Evolutionary conservation across 176 grass and related monocot species (phyloP), one percentile per base, ranked within the genome.

Genomic region (Cenchrus fungigraminus): DNA sequence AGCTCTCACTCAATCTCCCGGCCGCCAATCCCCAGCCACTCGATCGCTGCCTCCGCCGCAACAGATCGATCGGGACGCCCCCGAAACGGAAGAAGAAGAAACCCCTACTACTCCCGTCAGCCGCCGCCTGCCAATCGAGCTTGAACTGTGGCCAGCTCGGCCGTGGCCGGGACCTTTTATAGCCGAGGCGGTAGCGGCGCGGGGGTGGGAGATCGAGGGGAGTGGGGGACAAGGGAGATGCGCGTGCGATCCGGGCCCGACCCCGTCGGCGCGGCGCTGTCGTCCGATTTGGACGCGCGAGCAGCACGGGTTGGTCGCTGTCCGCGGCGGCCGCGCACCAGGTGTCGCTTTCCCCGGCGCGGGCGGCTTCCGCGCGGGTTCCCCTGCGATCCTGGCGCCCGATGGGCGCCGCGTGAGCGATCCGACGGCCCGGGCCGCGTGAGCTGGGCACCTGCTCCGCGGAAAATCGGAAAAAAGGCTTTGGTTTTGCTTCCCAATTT

Each of bases 211-310:
- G 40, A 78, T 62, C 56, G 49, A 9, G 57, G 8, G 29, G 65
- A 44, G 86, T 63, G 78, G 42, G 71, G 56, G 53, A 71, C 78
- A 64, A 71, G 50, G 55, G 79, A 17, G 53, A 74, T 62, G 89
- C 89, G 89, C 84, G 84, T 90, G 77, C 77, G 88, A 85, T 25
- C 44, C 71, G 44, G 70, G n/a, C 11, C 55, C 34, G 51, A 6
- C 1, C 51, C 12, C 20, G 74, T 68, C 63, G 65, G 83, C 83
- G 65, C 61, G 69, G 70, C 84, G 79, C 71, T 68, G 74, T 49
- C 74, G 12, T 66, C 88, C 62, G 79, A 25, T 67, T 32, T 79
- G 53, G 79, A 87, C 84, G 79, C 82, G 60, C 77, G 77, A 75
- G 61, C 87, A 32, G 62, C 82, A 42, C 47, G 63, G 63, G 53